Evolutionary conservation across 179 eudicot genomes (phyloP).

Genomic region (Carnegiea gigantea): DNA sequence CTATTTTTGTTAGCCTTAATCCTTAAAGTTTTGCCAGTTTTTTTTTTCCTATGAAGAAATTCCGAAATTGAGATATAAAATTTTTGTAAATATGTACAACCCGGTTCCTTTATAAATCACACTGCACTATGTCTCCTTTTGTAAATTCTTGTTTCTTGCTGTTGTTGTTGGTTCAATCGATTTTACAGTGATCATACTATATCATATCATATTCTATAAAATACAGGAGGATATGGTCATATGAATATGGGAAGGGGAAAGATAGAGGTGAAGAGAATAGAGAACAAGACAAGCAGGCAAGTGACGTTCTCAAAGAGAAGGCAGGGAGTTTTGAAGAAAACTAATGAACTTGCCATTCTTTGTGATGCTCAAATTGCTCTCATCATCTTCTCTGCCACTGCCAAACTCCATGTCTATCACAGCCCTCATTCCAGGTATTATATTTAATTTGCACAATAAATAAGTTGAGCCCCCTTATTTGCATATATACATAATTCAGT

Average conservation of each 20-base stretch:
- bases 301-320: slow-evolving; percentile 44
- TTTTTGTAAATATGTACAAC: too few species aligned
- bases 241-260: slow-evolving; percentile 40
- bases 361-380: slow-evolving; percentile 39
- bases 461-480: too few species aligned
- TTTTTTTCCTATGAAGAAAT: too few species aligned
- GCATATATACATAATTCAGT: too few species aligned
- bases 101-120: too few species aligned
- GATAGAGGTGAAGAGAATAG: slow-evolving; percentile 38
- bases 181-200: too few species aligned
- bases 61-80: too few species aligned
- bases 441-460: too few species aligned
- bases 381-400: slow-evolving; percentile 37
- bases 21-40: slow-evolving; percentile 22
- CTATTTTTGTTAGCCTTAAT: slow-evolving; percentile 11
- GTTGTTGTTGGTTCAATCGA: too few species aligned
- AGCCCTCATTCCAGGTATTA: slow-evolving; percentile 26
- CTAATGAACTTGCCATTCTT: slow-evolving; percentile 34
- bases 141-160: too few species aligned
- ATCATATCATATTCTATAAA: too few species aligned
- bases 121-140: too few species aligned
- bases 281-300: slow-evolving; percentile 36
- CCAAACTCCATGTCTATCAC: slow-evolving; percentile 24
- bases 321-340: slow-evolving; percentile 40
- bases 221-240: neutral